phyloP scores from a whole-genome alignment of 129 eudicot species.

The Calendula officinalis region DNA sequence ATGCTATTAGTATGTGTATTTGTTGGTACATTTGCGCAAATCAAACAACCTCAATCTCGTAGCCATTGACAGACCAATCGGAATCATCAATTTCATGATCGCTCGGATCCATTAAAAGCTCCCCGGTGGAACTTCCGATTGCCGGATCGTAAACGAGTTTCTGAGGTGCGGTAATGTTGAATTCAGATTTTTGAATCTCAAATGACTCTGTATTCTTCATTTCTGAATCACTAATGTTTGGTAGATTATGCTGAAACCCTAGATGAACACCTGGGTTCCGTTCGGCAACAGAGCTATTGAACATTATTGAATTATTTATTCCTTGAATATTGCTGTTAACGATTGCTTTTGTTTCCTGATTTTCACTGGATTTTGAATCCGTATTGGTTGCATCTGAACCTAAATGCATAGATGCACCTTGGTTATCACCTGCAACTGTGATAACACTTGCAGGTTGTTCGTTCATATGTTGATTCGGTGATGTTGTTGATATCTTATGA shows the following conservation, averaged over 20 bases:
- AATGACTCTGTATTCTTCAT: conserved; percentile 14
- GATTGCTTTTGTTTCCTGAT: conserved; percentile 39
- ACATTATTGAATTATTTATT: conserved; percentile 73
- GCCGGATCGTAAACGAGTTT: conserved; percentile 52
- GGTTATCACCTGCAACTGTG: conserved; percentile 69
- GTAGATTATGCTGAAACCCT: conserved; percentile 14
- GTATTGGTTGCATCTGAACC: conserved; percentile 30
- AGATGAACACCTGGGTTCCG: conserved; percentile 77
- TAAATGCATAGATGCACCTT: conserved; percentile 78
- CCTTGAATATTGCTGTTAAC: conserved; percentile 68
- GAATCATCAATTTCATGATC: conserved; percentile 51
- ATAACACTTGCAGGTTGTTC: conserved; percentile 49
- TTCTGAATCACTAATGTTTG: conserved; percentile 23
- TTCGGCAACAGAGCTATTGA: conserved; percentile 51
- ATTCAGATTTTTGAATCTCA: conserved; percentile 45
- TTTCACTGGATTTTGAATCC: conserved; percentile 29
- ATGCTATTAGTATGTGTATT: background rate
- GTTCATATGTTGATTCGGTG: conserved; percentile 26
- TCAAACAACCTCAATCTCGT: conserved; percentile 44
- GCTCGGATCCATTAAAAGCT: conserved; percentile 42
- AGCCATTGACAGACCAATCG: conserved; percentile 42
- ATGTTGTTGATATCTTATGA: conserved; percentile 36
- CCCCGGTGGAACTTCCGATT: conserved; percentile 50
- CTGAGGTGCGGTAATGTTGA: conserved; percentile 35
- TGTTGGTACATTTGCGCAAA: background rate